Conservation (phyloP, 1,139 yeast genomes). For the Debaryomycetaceae sp. region DNA sequence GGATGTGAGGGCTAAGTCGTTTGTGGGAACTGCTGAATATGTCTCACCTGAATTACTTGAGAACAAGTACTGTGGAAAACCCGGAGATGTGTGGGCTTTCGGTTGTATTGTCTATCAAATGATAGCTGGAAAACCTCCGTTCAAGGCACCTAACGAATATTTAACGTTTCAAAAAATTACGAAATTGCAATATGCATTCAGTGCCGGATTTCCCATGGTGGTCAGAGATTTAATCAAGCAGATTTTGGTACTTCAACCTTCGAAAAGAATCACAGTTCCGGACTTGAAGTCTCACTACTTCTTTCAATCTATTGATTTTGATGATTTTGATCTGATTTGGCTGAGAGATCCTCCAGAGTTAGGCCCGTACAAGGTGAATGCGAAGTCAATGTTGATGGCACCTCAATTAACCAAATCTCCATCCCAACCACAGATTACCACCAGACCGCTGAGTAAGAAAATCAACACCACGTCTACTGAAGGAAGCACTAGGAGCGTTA, state of each 20-base stretch:
- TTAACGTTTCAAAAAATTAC: constrained; percentile 53
- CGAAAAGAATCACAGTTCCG: constrained; percentile 36
- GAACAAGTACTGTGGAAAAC: constrained; percentile 67
- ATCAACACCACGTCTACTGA: constrained; percentile 4
- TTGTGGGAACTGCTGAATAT: constrained; percentile 83
- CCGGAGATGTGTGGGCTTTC: constrained; percentile 78
- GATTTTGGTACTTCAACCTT: constrained; percentile 43
- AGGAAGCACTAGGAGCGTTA: constrained; percentile 1
- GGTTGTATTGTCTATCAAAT: constrained; percentile 78
- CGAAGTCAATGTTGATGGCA: constrained; percentile 54
- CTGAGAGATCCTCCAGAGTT: constrained; percentile 65
- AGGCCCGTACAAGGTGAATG: constrained; percentile 60
- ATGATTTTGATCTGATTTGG: constrained; percentile 67
- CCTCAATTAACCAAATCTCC: constrained; percentile 37
- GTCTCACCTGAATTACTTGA: constrained; percentile 75
- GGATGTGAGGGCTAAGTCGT: constrained; percentile 59
- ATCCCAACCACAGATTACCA: constrained; percentile 13
- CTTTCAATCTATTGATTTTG: constrained; percentile 66
- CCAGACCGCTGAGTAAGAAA: constrained; percentile 6
- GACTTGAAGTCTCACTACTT: constrained; percentile 58
- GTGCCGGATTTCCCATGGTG: constrained; percentile 46
- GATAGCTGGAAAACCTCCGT: constrained; percentile 76
- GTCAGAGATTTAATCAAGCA: constrained; percentile 48
- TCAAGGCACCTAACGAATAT: constrained; percentile 73
- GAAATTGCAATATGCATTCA: constrained; percentile 63